A percentile compares a stretch with the other conserved stretches of the same genome.
phyloP scores from a whole-genome alignment of 495 filamentous ascomycete species.

The Podospora pseudocomata region DNA sequence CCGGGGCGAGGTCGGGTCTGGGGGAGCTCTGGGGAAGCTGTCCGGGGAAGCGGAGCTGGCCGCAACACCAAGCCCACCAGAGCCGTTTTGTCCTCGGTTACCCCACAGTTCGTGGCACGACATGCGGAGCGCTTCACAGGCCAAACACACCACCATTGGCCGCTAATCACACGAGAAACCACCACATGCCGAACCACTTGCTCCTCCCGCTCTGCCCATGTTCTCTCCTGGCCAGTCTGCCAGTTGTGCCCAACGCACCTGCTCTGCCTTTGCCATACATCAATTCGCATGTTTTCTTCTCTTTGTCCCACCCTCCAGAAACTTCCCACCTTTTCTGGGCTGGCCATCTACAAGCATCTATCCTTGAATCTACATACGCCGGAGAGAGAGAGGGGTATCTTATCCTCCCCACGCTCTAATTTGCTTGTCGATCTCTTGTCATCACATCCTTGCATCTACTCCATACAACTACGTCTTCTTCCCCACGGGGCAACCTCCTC shows the following conservation, averaged over 20 bases:
- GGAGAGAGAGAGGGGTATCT: not conserved
- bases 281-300: not conserved
- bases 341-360: not conserved
- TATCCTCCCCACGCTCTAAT: slow-evolving; percentile 1
- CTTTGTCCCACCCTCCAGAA: not conserved
- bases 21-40: slow-evolving; percentile 12
- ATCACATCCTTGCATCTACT: not conserved
- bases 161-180: slow-evolving; percentile 8
- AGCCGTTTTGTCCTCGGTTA: slow-evolving; percentile 16
- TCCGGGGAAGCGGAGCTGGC: slow-evolving; percentile 23
- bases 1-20: not conserved
- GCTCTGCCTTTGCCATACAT: not conserved
- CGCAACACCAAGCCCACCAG: not conserved
- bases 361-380: not conserved
- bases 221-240: not conserved
- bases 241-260: not conserved
- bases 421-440: not conserved
- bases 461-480: not conserved
- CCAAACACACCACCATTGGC: slow-evolving; percentile 19
- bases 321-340: not conserved
- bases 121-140: slow-evolving; percentile 5
- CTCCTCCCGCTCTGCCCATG: not conserved
- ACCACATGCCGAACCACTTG: slow-evolving; percentile 21
- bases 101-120: slow-evolving; percentile 17
- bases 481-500: not conserved